Evolutionary conservation across 2,329 filamentous ascomycete genomes (phyloP), one percentile per base, ranked within the genome.

Genomic region (Fusarium veterinarium): DNA sequence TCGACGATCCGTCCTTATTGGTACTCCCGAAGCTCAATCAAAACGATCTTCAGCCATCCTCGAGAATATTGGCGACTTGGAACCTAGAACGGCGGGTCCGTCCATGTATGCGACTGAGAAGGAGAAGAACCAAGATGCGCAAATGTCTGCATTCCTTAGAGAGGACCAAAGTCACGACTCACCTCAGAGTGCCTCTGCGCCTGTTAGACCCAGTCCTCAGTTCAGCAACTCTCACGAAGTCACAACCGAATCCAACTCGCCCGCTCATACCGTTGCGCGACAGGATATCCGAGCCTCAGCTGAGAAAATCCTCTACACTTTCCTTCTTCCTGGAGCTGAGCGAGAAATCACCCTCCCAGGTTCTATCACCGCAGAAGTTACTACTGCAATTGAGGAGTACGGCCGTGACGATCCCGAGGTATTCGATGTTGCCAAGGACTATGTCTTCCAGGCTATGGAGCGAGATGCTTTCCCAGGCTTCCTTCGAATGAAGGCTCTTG

Each of bases 401-500:
- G 94, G 94, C 49, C 91, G 96, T 76, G 96, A 98, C 78, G 96
- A 99, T 80, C 96, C 96, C 0, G 96, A 99, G 81, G 93, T 99
- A 17, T 99, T 99, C 78, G 96, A 98, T 80, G 91, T 94, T 25
- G 96, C 96, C 60, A 99, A 99, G 86, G 96, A 99, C 84, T 99
- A 98, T 81, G 96, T 98, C 71, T 99, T 98, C 82, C 97, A 99
- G 83, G 97, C 97, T 38, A 99, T 99, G 96, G 97, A 99, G 84
- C 91, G 97, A 62, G 96, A 99, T 84, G 96, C 97, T n/a, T 99
- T 97, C 80, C 96, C 97, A 1, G 95, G 95, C 2, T 99, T 99
- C 83, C 87, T 99, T 66, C 90, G 95, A 79, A 94, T 94, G 84
- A 98, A 98, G 84, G 96, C 96, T 6, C 87, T 99, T 30, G 97